Conservation (phyloP, 2,329 filamentous ascomycete genomes). For the Diaporthe sp. region DNA sequence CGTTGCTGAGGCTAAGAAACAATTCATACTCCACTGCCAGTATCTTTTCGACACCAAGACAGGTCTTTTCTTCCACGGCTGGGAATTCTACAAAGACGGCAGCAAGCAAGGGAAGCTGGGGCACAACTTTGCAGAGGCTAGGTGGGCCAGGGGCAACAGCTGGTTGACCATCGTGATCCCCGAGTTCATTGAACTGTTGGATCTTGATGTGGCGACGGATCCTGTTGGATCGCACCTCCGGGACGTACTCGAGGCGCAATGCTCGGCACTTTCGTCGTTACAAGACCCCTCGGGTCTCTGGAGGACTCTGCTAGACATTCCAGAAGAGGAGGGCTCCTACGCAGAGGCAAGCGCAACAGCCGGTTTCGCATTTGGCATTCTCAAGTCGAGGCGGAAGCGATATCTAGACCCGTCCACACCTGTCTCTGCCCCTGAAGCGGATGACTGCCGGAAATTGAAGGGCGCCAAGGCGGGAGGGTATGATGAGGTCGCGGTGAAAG, state of each 20-base stretch:
- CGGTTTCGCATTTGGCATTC: slow-evolving; percentile 82
- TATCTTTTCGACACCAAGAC: slow-evolving; percentile 80
- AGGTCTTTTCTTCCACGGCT: slow-evolving; percentile 84
- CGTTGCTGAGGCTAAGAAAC: slow-evolving; percentile 79
- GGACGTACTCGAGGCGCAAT: slow-evolving; percentile 75
- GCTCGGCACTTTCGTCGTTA: slow-evolving; percentile 68
- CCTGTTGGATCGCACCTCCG: slow-evolving; percentile 69
- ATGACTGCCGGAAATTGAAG: slow-evolving; percentile 29
- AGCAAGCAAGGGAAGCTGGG: slow-evolving; percentile 63
- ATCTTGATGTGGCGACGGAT: slow-evolving; percentile 68
- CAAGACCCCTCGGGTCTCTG: slow-evolving; percentile 75
- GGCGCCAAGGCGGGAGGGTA: slow-evolving; percentile 49
- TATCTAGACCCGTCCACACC: slow-evolving; percentile 68
- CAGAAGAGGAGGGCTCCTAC: slow-evolving; percentile 75
- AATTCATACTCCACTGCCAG: slow-evolving; percentile 82
- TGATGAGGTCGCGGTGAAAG: slow-evolving; percentile 69
- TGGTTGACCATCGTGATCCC: slow-evolving; percentile 89
- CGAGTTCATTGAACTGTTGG: slow-evolving; percentile 80
- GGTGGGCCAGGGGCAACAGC: slow-evolving; percentile 71
- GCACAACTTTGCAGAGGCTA: slow-evolving; percentile 68
- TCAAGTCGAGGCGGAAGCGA: slow-evolving; percentile 77
- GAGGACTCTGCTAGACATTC: slow-evolving; percentile 78
- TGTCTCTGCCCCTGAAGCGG: slow-evolving; percentile 25
- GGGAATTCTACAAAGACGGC: slow-evolving; percentile 67
- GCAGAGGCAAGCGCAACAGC: slow-evolving; percentile 82